Base-by-base conservation (phyloP, 257 asterid species). In the Verbascum thapsus region DNA sequence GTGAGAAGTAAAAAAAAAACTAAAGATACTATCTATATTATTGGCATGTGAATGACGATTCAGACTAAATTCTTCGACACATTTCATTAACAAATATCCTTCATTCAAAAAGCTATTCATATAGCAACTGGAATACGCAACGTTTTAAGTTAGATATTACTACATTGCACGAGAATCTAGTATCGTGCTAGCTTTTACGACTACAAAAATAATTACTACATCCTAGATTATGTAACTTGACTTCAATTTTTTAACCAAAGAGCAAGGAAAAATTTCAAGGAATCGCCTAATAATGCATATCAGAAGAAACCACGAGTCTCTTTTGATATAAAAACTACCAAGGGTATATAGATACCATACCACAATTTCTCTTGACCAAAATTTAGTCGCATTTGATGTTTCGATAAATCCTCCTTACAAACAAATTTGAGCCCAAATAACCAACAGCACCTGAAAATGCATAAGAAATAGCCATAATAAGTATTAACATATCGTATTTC, bases 381-480 rank as follows among this genome's bases (percentile, higher is more conserved):
- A 58, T 58, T 52, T 71, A 83, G 60, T 83, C 87, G 16, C 90
- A 83, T 71, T 83, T 83, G 71, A 83, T 83, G 72, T 83, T 83
- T 45, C 72, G 65, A 77, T 83, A 83, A 63, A 83, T 83, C 81
- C 90, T 80, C 75, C 90, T n/a, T n/a, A n/a, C n/a, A n/a, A n/a
- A n/a, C n/a, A n/a, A n/a, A n/a, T n/a, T n/a, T n/a, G n/a, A n/a
- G 55, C 86, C 90, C 61, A 83, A 60, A 59, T 64, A 76, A 37
- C 90, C 90, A 76, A 83, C 83, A 45, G 87, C 90, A 16, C 90
- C 90, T 83, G 76, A 19, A 67, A 62, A 34, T n/a, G 38, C 48
- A 57, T 0, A 8, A 61, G 56, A 15, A 13, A 58, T 12, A 37
- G 11, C 34, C 40, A 15, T 41, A 19, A 13, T 39, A 8, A 34